Evolutionary conservation across 2,329 filamentous ascomycete genomes (phyloP).

Genomic region (Colletotrichum zoysiae): DNA sequence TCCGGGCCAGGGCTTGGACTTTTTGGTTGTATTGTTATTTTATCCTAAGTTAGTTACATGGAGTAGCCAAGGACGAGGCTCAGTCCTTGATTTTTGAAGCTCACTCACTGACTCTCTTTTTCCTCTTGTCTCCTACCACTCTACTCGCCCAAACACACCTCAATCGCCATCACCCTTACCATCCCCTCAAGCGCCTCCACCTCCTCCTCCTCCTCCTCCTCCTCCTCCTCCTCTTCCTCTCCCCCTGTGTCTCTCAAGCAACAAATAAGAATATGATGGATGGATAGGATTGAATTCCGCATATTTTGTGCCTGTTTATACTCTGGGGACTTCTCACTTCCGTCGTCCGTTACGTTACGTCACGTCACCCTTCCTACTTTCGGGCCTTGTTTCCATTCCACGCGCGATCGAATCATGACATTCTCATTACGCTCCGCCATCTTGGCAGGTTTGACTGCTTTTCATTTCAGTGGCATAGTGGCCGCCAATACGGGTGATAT

Average conservation of each 20-base stretch:
- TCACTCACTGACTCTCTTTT: not conserved
- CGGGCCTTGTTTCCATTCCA: not conserved
- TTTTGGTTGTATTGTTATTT: not conserved
- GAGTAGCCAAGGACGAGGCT: not conserved
- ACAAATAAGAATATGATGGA: not conserved
- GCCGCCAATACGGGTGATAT: slow-evolving; percentile 24
- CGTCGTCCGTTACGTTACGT: not conserved
- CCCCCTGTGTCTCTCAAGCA: no score
- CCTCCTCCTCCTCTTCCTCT: no score
- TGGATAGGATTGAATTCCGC: not conserved
- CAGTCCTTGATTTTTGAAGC: not conserved
- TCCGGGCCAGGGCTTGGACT: not conserved
- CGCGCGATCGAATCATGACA: slow-evolving; percentile 19
- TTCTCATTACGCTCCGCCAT: not conserved
- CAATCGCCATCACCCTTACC: not conserved
- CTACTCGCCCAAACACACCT: no score
- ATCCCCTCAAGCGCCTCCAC: not conserved
- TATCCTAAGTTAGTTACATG: no score
- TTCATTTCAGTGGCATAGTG: slow-evolving; percentile 14
- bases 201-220: not conserved
- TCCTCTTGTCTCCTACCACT: no score
- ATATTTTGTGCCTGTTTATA: not conserved
- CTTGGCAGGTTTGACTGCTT: slow-evolving; percentile 12
- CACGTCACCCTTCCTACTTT: not conserved
- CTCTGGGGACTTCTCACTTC: not conserved